Conservation (phyloP, 2,329 filamentous ascomycete genomes). For the Parastagonospora avenae region DNA sequence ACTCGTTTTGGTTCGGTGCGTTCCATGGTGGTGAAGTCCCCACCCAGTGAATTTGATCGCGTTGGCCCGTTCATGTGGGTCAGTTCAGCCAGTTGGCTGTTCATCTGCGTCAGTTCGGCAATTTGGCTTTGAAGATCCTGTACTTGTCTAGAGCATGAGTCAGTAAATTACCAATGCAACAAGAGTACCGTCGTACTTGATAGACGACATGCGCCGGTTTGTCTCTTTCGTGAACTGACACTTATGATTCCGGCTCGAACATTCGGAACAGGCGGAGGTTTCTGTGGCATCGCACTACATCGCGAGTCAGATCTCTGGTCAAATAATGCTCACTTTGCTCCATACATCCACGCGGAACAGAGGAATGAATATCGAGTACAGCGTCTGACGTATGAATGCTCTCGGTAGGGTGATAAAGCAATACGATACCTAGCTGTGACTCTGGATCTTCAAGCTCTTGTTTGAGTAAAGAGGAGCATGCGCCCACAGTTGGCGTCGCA, state of each 20-base stretch:
- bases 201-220: conserved; percentile 97
- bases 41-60: conserved; percentile 65
- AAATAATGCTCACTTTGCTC: neutral
- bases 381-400: too few relatives aligned
- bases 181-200: conserved; percentile 66
- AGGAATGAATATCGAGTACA: too few relatives aligned
- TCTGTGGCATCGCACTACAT: conserved; percentile 88
- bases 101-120: conserved; percentile 77
- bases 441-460: too few relatives aligned
- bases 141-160: conserved; percentile 69
- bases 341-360: too few relatives aligned
- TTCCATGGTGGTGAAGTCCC: conserved; percentile 53
- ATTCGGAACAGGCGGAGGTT: conserved; percentile 94
- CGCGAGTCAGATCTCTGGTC: conserved; percentile 15
- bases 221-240: conserved; percentile 99
- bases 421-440: too few relatives aligned
- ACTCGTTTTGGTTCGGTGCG: conserved; percentile 48
- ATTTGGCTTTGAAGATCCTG: conserved; percentile 96
- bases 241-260: conserved; percentile 93
- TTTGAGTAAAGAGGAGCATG: too few relatives aligned
- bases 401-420: too few relatives aligned
- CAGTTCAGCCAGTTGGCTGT: conserved; percentile 73
- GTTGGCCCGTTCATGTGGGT: conserved; percentile 80
- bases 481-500: neutral
- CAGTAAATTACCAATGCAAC: conserved; percentile 8